A percentile compares a stretch with the other conserved stretches of the same genome.
phyloP scores from a whole-genome alignment of 2,329 filamentous ascomycete species.

The Metarhizium humberi region DNA sequence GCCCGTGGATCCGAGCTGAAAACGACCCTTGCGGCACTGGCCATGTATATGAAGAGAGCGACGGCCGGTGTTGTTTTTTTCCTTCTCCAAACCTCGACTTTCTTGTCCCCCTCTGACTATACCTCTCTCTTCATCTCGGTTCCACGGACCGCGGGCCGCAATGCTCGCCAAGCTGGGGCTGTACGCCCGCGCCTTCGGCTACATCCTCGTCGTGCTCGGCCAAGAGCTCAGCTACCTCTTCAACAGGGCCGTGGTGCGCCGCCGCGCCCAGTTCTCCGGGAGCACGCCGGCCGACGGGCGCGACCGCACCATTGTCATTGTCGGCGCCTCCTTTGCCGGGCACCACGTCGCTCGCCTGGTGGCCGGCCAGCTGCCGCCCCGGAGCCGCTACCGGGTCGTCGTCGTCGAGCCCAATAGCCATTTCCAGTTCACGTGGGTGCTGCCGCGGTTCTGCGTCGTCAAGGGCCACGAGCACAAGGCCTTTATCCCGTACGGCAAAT shows the following conservation, averaged over 20 bases:
- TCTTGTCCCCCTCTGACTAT: neutral
- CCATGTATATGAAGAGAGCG: no score
- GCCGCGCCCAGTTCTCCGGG: constrained; percentile 6
- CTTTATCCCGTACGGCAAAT: constrained; percentile 48
- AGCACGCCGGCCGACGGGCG: constrained; percentile 11
- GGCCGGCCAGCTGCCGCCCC: constrained; percentile 35
- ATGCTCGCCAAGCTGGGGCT: constrained; percentile 22
- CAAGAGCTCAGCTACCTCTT: constrained; percentile 12
- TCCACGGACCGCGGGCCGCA: neutral
- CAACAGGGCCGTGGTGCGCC: constrained; percentile 8
- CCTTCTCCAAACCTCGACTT: neutral
- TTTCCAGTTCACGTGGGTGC: constrained; percentile 51
- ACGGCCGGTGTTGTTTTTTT: no score
- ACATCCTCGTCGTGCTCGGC: constrained; percentile 15
- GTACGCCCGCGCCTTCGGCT: constrained; percentile 18
- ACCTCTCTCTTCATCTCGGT: neutral
- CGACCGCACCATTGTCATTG: constrained; percentile 39
- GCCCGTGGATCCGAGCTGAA: no score
- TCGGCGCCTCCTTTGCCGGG: constrained; percentile 51
- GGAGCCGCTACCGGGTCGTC: constrained; percentile 38
- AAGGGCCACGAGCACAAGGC: constrained; percentile 45
- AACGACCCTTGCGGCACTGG: no score
- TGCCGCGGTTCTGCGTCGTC: constrained; percentile 49
- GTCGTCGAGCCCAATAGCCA: constrained; percentile 51
- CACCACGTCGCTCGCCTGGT: constrained; percentile 38